Base-by-base conservation (phyloP, 768 basidiomycete genomes). In the Suillus variegatus region DNA sequence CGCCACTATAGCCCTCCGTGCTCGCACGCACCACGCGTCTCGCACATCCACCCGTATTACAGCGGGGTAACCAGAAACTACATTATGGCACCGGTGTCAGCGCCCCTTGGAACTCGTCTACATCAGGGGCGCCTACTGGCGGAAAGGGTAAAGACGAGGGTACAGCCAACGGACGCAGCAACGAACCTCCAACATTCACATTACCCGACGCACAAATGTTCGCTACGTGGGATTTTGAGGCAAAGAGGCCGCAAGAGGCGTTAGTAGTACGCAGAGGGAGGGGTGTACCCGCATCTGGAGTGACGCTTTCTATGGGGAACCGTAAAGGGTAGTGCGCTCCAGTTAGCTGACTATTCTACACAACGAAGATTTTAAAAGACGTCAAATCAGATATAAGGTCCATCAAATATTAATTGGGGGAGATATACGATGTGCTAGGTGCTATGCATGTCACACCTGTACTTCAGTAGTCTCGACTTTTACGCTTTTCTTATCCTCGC, bases 1-100 rank as follows among this genome's bases (percentile, higher is more conserved):
- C 5, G 8, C 36, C 10, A 62, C 60, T 13, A 66, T 71, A 90
- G 86, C 81, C 85, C 20, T 70, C 86, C 14, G 84, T 91, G 44
- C 73, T 85, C 55, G 75, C 82, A 12, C 85, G 92, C 22, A 86
- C 88, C 13, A 87, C 84, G 10, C 85, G 88, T 5, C 80, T 94
- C 18, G 75, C 80, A 0, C 90, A 92, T 69, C 92, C 92, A 4
- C 84, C 88, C 0, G 82, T 87, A 2, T 81, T 93, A 43, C 79
- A 83, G 56, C 85, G 89, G 18, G 75, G 75, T 7, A 56, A 72
- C 2, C 75, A 82, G 60, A 82, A 77, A 64, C 75, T 83, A 1
- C 69, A 72, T 41, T 84, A 84, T 51, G 83, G 83, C 3, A 65
- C 75, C 0, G 77, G 81, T 6, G 64, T 79, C 20, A 74, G 73